These are phyloP conservation scores for Talaromyces marneffei DNA, from an alignment of 2,329 filamentous ascomycete species.

Conservation along the genomic window DNA sequence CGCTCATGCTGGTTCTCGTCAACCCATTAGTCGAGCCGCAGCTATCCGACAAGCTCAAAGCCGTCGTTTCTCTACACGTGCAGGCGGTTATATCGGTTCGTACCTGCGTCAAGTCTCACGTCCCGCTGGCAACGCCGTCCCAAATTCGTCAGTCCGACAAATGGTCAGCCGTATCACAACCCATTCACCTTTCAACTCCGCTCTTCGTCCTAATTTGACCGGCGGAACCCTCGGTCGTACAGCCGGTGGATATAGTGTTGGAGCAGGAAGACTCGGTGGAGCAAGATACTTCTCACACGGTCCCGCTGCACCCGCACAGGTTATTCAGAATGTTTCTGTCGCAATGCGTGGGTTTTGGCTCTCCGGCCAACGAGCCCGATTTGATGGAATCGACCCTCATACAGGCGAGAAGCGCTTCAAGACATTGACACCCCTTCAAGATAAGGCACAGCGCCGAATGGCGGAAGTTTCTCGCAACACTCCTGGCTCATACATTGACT, in stretches of 20 bases:
- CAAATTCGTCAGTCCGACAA: constrained; percentile 51
- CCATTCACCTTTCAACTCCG: constrained; percentile 78
- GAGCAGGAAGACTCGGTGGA: constrained; percentile 63
- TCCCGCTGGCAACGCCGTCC: constrained; percentile 44
- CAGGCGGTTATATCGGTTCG: constrained; percentile 46
- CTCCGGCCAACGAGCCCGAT: constrained; percentile 82
- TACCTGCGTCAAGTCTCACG: constrained; percentile 42
- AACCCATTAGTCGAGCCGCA: constrained; percentile 57
- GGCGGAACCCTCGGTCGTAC: constrained; percentile 78
- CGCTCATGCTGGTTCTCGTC: constrained; percentile 51
- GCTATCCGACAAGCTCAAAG: constrained; percentile 59
- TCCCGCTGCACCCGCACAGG: constrained; percentile 77
- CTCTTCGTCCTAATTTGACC: constrained; percentile 85
- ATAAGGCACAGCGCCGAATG: constrained; percentile 65
- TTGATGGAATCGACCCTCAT: constrained; percentile 64
- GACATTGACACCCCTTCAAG: constrained; percentile 66
- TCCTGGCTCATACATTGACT: constrained; percentile 82
- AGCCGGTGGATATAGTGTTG: constrained; percentile 79
- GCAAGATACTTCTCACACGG: constrained; percentile 85
- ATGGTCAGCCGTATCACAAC: constrained; percentile 60
- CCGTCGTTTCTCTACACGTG: constrained; percentile 57
- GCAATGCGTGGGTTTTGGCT: constrained; percentile 87
- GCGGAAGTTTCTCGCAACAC: constrained; percentile 46
- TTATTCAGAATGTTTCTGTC: constrained; percentile 90
- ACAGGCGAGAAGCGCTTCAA: constrained; percentile 75